Evolutionary conservation across 2,329 filamentous ascomycete genomes (phyloP), one percentile per base, ranked within the genome.

Genomic region (Blumeriella jaapii): DNA sequence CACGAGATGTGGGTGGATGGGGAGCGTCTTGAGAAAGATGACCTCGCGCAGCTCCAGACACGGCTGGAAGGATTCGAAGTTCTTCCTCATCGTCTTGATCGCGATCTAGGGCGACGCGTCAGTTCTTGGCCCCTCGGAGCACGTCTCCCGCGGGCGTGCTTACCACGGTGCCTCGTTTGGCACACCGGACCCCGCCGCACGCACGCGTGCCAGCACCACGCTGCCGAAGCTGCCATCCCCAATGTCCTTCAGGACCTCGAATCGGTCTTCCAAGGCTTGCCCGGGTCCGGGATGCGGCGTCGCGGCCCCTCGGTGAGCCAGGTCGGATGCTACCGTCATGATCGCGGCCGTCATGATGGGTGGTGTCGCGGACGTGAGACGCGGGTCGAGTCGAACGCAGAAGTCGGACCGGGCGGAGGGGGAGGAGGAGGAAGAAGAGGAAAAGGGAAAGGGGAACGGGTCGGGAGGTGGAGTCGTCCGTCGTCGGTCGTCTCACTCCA

Each of bases 61-160:
- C 34, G 86, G 82, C 11, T 74, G 65, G 55, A 95, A 86, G 2
- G 84, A 93, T 51, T 96, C 87, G 53, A 96, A 98, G 0, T 82
- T 87, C 73, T 98, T 98, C 71, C 98, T 98, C 91, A 98, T 98
- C 5, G 91, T 96, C 64, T 98, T 98, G 64, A 98, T 95, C 27
- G 91, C 91, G 53, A 98, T 82, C 91, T 96, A 49, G 26, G 38
- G 24, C 3, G 2, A 22, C 17, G 14, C 15, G 36, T 53, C 23
- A 52, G 46, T 31, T 25, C 19, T n/a, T n/a, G 10, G 9, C 4
- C 33, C 32, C 30, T 13, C 38, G 23, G 32, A 40, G 30, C 30
- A 34, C 31, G 39, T 39, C 14, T 10, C 32, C 16, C 24, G 9
- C 15, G 31, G 13, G 16, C 15, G 31, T 45, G 67, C 78, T 69